Evolutionary conservation across 176 grass and related monocot species (phyloP).

Genomic region (Avena sativa): DNA sequence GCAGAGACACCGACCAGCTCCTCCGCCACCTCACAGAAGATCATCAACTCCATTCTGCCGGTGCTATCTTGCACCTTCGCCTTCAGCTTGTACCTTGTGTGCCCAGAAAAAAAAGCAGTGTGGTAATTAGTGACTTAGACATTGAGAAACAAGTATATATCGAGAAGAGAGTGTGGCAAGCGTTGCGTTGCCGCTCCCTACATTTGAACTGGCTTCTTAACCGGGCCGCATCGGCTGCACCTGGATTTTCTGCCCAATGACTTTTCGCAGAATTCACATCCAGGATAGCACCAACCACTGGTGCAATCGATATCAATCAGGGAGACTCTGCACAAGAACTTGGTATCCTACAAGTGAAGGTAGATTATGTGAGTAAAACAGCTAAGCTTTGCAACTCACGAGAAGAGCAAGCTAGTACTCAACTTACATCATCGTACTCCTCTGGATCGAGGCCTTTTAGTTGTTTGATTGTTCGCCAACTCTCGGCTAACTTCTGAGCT

Average conservation of each 20-base stretch:
- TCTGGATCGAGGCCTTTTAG: not conserved
- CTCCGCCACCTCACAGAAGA: not conserved
- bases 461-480: not conserved
- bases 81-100: not conserved
- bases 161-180: not conserved
- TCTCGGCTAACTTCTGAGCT: constrained; percentile 15
- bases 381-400: not conserved
- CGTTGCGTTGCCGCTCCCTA: not conserved
- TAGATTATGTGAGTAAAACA: not conserved
- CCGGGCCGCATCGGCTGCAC: constrained; percentile 2
- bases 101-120: not conserved
- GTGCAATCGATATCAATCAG: constrained; percentile 10
- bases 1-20: not conserved
- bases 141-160: not conserved
- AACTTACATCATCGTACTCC: not conserved
- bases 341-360: constrained; percentile 24
- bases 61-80: not conserved
- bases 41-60: not conserved
- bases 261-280: not conserved
- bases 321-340: constrained; percentile 19
- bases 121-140: not conserved
- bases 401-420: not conserved
- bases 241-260: not conserved
- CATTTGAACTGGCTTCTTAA: constrained; percentile 14
- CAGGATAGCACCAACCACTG: constrained; percentile 17